Conservation (phyloP, 1,284 basidiomycete species). For the Melampsora larici-populina region DNA sequence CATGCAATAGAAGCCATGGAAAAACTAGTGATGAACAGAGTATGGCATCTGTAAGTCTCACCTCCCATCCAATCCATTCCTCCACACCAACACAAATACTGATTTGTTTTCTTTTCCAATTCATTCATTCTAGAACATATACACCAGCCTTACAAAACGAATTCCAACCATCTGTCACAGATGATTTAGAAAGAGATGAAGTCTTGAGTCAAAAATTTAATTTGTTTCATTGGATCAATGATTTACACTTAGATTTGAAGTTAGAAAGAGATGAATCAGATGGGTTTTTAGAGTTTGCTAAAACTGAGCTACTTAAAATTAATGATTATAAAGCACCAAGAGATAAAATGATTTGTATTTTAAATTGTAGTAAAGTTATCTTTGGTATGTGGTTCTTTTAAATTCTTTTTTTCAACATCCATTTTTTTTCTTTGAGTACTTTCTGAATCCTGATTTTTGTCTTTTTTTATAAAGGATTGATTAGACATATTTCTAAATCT, state of each 20-base stretch:
- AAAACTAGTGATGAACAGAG: constrained; percentile 96
- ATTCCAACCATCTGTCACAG: constrained; percentile 64
- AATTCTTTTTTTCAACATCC: too few relatives aligned
- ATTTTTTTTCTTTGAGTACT: constrained; percentile 47
- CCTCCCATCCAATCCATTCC: too few relatives aligned
- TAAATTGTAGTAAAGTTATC: constrained; percentile 99
- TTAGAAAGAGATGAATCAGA: constrained; percentile 60
- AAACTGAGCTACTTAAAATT: constrained; percentile 93
- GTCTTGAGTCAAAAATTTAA: constrained; percentile 85
- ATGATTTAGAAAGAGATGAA: constrained; percentile 90
- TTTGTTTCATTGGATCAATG: constrained; percentile 84
- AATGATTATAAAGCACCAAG: constrained; percentile 98
- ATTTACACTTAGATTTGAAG: constrained; percentile 77
- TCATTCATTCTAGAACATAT: constrained; percentile 59
- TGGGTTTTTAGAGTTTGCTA: constrained; percentile 89
- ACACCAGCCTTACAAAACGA: constrained; percentile 59
- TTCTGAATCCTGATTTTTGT: neutral
- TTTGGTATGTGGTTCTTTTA: constrained; percentile 73
- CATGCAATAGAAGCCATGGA: constrained; percentile 98
- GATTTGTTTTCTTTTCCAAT: neutral
- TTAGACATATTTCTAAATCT: constrained; percentile 20
- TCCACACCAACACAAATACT: too few relatives aligned
- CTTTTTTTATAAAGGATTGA: constrained; percentile 16
- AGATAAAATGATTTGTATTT: constrained; percentile 94
- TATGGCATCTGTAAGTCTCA: constrained; percentile 66